Evolutionary conservation across 1,139 yeast genomes (phyloP), one percentile per base, ranked within the genome.

Genomic region (Suhomyces wounanorum): DNA sequence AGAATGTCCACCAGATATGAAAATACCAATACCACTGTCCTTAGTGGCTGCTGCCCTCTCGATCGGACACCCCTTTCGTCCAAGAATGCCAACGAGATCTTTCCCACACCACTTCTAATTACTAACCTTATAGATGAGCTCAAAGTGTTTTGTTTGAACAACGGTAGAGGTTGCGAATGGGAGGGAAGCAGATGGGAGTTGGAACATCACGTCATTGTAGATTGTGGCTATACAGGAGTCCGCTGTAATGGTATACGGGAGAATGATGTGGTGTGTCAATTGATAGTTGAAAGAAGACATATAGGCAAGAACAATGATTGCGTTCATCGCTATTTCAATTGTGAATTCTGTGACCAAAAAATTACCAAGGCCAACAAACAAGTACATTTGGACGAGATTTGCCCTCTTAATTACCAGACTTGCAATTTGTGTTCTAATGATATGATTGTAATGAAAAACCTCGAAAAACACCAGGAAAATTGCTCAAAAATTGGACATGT

Each of bases 91-190:
- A 74, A 77, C 50, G 84, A 81, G 54, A 64, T 85, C 26, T 78
- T 73, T 50, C 86, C 88, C 4, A 80, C 90, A 0, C 89, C 91
- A 0, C 75, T 83, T 16, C 66, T 85, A 14, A 72, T 86, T 10
- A 66, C 79, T n/a, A 84, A 84, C 57, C 70, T 85, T 59, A 73
- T 84, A 1, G 88, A 84, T 60, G 89, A 85, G 49, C 70, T 85
- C 45, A 69, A 72, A 48, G 88, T 85, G 0, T 66, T 62, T 44
- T 86, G 91, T 60, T 72, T 84, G 48, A 81, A 82, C 58, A 50
- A 60, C 11, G 69, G 66, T 36, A 62, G 85, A 45, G 91, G 90
- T 0, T 85, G 91, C 62, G 64, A 58, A 1, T 81, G 85, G 83
- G 59, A 58, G 2, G 87, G 87, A 2, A 72, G 81, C 53, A 68